Evolutionary conservation across 495 filamentous ascomycete species (phyloP), one percentile per base, ranked within the genome.

Genomic region (Halenospora varia): DNA sequence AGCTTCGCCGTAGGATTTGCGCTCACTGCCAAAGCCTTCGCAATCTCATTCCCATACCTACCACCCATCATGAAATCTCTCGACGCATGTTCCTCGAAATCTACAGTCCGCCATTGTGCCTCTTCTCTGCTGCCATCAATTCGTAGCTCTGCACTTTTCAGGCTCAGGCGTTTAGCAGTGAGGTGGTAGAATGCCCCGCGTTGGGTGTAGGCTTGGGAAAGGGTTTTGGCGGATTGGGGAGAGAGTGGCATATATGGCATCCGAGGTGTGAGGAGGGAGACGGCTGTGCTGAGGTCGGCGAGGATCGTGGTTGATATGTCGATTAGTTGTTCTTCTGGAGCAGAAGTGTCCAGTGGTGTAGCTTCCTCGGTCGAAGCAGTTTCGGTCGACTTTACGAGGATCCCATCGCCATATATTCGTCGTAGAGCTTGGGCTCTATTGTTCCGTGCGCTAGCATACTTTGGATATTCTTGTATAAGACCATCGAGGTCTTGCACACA

Each of bases 1-100:
- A 95, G 77, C 76, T 92, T 95, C 23, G 90, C 90, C 62, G 88
- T 89, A 26, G 91, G 91, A 76, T 96, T 96, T 42, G 85, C 88
- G 70, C 80, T 78, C 46, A 94, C 90, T 1, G 87, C 85, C 72
- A 95, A 71, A 45, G 80, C 82, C 72, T 85, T 85, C 11, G 85
- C 90, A 56, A 92, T 79, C 59, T 86, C 83, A 70, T 89, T 90
- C 15, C 90, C 91, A 70, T 87, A 95, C 63, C 81, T 69, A 1
- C 88, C 90, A 0, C 87, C 90, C 59, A 84, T 68, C 50, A 82
- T 85, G 70, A 96, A 93, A 63, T 90, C 87, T 35, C 76, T 74
- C 57, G 84, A 86, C 2, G 88, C 89, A 55, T 82, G 81, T 61
- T 88, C 82, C 70, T 92, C 90, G 40, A 93, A 77, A 35, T 82